Evolutionary conservation across 371 early-diverging fungal genomes (phyloP).

Genomic region (Lichtheimia corymbifera): DNA sequence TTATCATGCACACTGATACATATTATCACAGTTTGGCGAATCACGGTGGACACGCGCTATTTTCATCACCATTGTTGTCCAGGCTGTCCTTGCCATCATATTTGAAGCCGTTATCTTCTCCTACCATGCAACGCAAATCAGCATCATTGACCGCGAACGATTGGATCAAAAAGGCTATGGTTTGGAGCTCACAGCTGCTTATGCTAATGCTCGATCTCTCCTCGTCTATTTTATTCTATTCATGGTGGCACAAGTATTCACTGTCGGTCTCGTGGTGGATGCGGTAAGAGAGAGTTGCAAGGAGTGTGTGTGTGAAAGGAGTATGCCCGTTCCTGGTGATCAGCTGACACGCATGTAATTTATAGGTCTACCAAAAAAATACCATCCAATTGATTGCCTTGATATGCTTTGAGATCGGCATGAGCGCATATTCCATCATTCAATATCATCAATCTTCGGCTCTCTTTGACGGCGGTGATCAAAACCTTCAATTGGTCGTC

Average conservation of each 20-base stretch:
- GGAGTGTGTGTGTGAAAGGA: background rate
- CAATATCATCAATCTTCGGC: conserved; percentile 52
- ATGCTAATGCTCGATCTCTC: conserved; percentile 49
- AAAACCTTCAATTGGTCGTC: conserved; percentile 20
- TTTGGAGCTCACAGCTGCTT: conserved; percentile 20
- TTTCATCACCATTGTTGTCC: conserved; percentile 36
- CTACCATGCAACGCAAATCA: conserved; percentile 38
- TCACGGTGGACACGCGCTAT: conserved; percentile 54
- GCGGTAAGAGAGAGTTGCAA: conserved; percentile 32
- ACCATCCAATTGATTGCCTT: conserved; percentile 54
- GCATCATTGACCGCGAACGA: conserved; percentile 37
- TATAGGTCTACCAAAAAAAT: conserved; percentile 52
- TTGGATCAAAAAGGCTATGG: conserved; percentile 24
- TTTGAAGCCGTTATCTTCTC: conserved; percentile 49
- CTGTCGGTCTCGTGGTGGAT: conserved; percentile 46
- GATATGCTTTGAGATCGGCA: conserved; percentile 49
- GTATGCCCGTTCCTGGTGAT: background rate
- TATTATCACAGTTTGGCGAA: conserved; percentile 44
- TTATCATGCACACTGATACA: too few species aligned
- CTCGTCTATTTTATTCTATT: conserved; percentile 50
- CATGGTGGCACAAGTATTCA: conserved; percentile 50
- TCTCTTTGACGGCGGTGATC: conserved; percentile 32
- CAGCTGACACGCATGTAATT: background rate
- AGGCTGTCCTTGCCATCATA: conserved; percentile 41
- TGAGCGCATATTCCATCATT: conserved; percentile 48